phyloP scores from a whole-genome alignment of 176 grass and related monocot species.

The Areca catechu region DNA sequence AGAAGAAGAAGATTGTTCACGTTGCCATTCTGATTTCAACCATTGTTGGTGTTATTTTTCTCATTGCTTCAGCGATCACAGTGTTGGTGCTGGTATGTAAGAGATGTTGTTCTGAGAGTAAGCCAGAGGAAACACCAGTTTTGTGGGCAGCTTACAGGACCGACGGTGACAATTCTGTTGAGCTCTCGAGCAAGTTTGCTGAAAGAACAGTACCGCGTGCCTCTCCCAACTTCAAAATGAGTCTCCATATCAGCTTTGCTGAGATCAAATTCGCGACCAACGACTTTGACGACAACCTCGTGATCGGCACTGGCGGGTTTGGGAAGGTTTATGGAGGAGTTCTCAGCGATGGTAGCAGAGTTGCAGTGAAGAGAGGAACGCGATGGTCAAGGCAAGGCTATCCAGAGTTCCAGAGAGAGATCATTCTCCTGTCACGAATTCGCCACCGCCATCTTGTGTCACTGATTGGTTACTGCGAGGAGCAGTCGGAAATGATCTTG shows the following conservation, averaged over 20 bases:
- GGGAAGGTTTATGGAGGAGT: conserved; percentile 1
- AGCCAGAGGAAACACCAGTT: background rate
- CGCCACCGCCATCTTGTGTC: background rate
- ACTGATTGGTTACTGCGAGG: background rate
- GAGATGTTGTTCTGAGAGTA: background rate
- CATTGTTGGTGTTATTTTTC: background rate
- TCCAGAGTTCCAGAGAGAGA: conserved; percentile 1
- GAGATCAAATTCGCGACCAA: background rate
- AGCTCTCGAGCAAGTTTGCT: background rate
- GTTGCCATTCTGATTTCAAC: background rate
- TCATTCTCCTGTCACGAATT: background rate
- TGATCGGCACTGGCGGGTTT: background rate
- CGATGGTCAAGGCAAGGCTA: background rate
- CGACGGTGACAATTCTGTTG: background rate
- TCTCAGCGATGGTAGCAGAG: background rate
- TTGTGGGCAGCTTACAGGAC: background rate
- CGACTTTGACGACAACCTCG: background rate
- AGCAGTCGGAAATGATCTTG: background rate
- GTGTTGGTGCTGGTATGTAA: background rate
- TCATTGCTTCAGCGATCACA: background rate
- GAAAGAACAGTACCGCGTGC: background rate
- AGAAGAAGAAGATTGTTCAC: background rate
- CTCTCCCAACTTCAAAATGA: background rate
- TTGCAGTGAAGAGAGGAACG: background rate
- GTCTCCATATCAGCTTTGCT: background rate